phyloP scores from a whole-genome alignment of 148 eudicot species.

The Amaranthus palmeri region DNA sequence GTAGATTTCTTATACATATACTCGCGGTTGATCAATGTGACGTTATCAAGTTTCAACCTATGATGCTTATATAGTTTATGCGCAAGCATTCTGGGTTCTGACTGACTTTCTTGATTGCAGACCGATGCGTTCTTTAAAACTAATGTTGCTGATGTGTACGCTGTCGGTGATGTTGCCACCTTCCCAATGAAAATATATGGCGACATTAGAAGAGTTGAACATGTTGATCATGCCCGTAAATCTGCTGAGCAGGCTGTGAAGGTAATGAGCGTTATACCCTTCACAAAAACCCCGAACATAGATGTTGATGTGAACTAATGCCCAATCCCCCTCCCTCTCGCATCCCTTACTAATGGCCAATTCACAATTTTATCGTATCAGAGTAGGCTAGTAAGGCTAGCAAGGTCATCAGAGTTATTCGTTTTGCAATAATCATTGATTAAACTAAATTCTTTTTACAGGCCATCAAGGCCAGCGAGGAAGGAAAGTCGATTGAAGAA shows the following conservation, averaged over 20 bases:
- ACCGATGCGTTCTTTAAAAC: conserved; percentile 91
- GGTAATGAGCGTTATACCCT: conserved; percentile 33
- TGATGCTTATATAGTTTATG: neutral
- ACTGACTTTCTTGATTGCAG: conserved; percentile 38
- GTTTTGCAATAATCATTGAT: neutral
- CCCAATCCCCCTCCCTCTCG: too few relatives aligned
- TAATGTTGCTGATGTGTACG: conserved; percentile 79
- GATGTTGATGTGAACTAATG: neutral
- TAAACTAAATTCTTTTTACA: conserved; percentile 21
- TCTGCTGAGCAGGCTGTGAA: conserved; percentile 99
- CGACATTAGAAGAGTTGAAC: conserved; percentile 90
- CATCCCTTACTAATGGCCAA: neutral
- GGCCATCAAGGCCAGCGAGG: conserved; percentile 69
- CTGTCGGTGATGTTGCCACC: conserved; percentile 96
- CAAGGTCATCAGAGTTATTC: neutral
- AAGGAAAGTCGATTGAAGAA: conserved; percentile 52
- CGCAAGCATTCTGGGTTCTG: neutral
- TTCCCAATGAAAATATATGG: conserved; percentile 88
- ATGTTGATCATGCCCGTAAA: conserved; percentile 95
- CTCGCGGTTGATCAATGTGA: neutral
- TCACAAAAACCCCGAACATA: neutral
- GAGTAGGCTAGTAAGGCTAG: too few relatives aligned
- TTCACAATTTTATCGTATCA: neutral
- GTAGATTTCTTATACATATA: conserved; percentile 28
- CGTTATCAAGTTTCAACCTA: neutral